phyloP scores from a whole-genome alignment of 306 rosid genomes.

The Myrica gale region DNA sequence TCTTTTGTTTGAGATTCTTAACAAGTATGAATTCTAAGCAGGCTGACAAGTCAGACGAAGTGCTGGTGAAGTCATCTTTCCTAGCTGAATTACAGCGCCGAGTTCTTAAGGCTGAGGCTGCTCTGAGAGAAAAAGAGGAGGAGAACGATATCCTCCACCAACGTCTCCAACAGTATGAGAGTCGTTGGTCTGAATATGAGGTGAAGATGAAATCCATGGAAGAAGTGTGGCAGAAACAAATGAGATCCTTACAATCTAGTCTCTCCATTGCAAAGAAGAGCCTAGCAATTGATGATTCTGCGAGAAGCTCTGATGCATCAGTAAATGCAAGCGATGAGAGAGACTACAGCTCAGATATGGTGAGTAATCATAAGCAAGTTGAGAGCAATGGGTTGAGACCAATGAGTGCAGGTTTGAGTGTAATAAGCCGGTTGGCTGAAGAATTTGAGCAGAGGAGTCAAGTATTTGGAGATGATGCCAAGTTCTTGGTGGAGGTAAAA shows the following conservation, averaged over 20 bases:
- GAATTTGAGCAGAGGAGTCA: slow-evolving; percentile 98
- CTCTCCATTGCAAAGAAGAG: slow-evolving; percentile 99
- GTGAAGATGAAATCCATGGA: slow-evolving; percentile 98
- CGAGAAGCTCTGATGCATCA: slow-evolving; percentile 85
- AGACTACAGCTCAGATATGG: slow-evolving; percentile 76
- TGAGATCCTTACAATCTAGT: slow-evolving; percentile 98
- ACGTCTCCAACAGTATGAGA: slow-evolving; percentile 90
- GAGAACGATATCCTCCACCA: slow-evolving; percentile 98
- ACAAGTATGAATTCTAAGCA: slow-evolving; percentile 35
- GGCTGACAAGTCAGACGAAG: slow-evolving; percentile 77
- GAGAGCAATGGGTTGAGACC: slow-evolving; percentile 90
- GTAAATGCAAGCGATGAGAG: slow-evolving; percentile 83
- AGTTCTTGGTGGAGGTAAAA: slow-evolving; percentile 98
- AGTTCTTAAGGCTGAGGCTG: slow-evolving; percentile 92
- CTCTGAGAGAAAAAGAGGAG: slow-evolving; percentile 90
- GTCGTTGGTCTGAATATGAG: slow-evolving; percentile 97
- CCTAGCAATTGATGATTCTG: slow-evolving; percentile 86
- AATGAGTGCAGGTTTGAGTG: slow-evolving; percentile 95
- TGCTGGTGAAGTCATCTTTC: slow-evolving; percentile 90
- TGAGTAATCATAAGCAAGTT: slow-evolving; percentile 55
- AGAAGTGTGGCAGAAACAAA: slow-evolving; percentile 99
- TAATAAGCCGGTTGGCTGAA: slow-evolving; percentile 88
- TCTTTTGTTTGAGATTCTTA: slow-evolving; percentile 13
- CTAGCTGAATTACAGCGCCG: slow-evolving; percentile 90
- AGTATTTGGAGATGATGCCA: slow-evolving; percentile 97